Percentiles rank a stretch among this genome's conserved stretches.
Evolutionary conservation across 2,329 filamentous ascomycete genomes (phyloP).

Genomic region (Colletotrichum cereale): DNA sequence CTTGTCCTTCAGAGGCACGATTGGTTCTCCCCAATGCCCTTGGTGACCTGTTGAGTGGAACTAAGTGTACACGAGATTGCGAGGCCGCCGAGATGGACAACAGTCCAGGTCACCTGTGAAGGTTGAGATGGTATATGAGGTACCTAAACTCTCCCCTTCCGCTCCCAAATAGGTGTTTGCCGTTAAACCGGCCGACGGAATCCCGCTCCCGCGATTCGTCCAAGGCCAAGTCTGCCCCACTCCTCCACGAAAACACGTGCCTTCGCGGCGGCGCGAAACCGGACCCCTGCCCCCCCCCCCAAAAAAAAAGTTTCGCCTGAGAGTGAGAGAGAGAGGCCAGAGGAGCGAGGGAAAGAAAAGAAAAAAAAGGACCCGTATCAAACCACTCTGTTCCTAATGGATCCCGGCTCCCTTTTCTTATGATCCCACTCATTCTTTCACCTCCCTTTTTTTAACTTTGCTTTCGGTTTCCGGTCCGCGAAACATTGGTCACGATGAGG

Average conservation of each 20-base stretch:
- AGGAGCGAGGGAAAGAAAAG: neutral
- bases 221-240: neutral
- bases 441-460: conserved; percentile 5
- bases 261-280: conserved; percentile 36
- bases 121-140: neutral
- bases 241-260: conserved; percentile 40
- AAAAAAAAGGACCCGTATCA: conserved; percentile 40
- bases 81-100: neutral
- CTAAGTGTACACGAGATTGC: neutral
- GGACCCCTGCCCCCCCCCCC: conserved; percentile 34
- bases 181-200: conserved; percentile 20
- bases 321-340: conserved; percentile 37
- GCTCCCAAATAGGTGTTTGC: neutral
- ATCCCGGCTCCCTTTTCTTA: conserved; percentile 32
- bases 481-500: conserved; percentile 51
- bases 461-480: neutral
- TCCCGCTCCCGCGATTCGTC: conserved; percentile 25
- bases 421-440: conserved; percentile 28
- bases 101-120: neutral
- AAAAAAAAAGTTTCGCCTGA: conserved; percentile 45
- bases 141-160: neutral
- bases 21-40: too few relatives aligned
- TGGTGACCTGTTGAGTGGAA: too few relatives aligned
- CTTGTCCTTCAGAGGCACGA: neutral
- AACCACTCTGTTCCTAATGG: conserved; percentile 37